A percentile compares a stretch with the other conserved stretches of the same genome.
Conservation (phyloP, 129 eudicot species). For the Arctium lappa region DNA sequence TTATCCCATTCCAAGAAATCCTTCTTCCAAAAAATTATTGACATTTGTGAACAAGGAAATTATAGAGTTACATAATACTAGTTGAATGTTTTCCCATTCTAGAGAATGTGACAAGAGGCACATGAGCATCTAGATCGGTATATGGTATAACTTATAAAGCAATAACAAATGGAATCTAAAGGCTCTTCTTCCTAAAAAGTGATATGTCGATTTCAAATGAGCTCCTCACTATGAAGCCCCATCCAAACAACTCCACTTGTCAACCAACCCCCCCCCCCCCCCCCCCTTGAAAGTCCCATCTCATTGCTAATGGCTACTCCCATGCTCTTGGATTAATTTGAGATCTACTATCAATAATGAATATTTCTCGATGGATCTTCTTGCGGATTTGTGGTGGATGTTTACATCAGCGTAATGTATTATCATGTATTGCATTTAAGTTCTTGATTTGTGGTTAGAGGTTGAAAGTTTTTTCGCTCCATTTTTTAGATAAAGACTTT, state of each 20-base stretch:
- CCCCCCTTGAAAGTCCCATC: neutral
- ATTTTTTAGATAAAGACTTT: neutral
- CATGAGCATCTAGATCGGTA: neutral
- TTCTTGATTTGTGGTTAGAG: neutral
- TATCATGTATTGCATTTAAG: neutral
- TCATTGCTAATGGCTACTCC: neutral
- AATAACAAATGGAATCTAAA: neutral
- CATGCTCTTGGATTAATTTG: neutral
- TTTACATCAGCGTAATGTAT: neutral
- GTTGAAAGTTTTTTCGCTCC: neutral
- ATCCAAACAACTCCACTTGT: neutral
- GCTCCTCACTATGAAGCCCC: neutral
- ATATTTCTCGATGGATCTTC: neutral
- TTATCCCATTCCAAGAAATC: neutral
- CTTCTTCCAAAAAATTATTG: neutral
- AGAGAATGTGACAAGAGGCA: neutral
- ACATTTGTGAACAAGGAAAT: neutral
- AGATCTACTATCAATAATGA: neutral
- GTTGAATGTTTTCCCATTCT: neutral
- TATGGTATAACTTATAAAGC: neutral
- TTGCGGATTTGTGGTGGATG: neutral
- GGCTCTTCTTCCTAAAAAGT: neutral
- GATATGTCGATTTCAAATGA: neutral
- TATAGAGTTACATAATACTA: neutral
- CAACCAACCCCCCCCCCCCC: no score